Conservation (phyloP, 139 green algal species). For the Coelastrella sp. region DNA sequence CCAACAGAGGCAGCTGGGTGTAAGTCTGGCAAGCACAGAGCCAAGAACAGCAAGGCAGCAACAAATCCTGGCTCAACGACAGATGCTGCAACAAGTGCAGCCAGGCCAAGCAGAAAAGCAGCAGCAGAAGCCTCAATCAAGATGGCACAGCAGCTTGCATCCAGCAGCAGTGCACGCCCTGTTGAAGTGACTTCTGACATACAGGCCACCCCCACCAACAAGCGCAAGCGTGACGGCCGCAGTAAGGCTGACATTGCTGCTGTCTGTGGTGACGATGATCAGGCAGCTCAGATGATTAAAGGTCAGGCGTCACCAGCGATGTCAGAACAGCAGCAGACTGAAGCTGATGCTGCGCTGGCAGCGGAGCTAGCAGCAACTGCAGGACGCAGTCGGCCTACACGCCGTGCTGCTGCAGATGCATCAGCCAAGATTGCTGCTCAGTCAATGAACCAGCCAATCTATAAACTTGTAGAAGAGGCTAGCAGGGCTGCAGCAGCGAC, state of each 20-base stretch:
- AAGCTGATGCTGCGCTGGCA: not conserved
- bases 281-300: not conserved
- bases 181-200: not conserved
- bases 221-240: not conserved
- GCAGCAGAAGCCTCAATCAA: slow-evolving; percentile 28
- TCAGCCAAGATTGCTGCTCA: slow-evolving; percentile 34
- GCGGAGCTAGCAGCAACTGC: not conserved
- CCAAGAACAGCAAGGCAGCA: slow-evolving; percentile 2
- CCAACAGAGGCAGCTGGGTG: not conserved
- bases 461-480: slow-evolving; percentile 18
- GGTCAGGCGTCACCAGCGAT: not conserved
- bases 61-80: not conserved
- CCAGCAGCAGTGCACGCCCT: slow-evolving; percentile 3
- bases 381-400: not conserved
- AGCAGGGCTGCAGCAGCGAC: not conserved
- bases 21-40: not conserved
- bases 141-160: slow-evolving; percentile 16
- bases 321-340: slow-evolving; percentile 4
- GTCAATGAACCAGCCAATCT: not conserved
- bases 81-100: not conserved
- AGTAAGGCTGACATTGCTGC: not conserved
- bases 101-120: slow-evolving; percentile 12
- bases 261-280: not conserved
- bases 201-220: not conserved
- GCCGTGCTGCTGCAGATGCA: slow-evolving; percentile 29